Evolutionary conservation across 495 filamentous ascomycete species (phyloP), one percentile per base, ranked within the genome.

Genomic region (Mycothermus thermophilus): DNA sequence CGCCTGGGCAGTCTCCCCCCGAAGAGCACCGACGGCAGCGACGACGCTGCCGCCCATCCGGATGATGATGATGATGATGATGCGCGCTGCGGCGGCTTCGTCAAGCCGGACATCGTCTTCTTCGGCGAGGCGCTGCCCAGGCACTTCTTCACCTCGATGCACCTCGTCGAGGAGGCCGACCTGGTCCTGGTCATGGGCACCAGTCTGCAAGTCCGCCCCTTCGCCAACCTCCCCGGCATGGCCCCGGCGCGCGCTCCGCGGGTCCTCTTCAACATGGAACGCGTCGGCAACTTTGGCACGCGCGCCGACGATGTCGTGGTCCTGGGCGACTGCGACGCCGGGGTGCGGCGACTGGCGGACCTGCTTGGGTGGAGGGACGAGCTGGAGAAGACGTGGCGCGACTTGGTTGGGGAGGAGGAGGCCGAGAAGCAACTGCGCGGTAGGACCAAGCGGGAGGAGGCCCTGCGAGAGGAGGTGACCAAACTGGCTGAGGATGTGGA

Each of bases 71-170:
- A 17, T 3, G 30, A 17, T 3, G 6, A 15, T 8, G 47, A 47
- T 0, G 32, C 51, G 14, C 45, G 30, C 18, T 97, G 92, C 51
- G 63, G 72, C 14, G 88, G 87, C 0, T 55, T 93, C 5, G 84
- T 96, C 31, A 96, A 97, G 58, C 90, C 90, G 3, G 88, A 95
- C 47, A 96, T 97, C 58, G 85, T 93, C 3, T 97, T 97, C 60
- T 97, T 96, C 50, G 77, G 77, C 34, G 79, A 85, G 54, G 46
- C 58, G 16, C 60, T 97, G 18, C 92, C 90, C 0, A 52, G 54
- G 8, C 47, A 52, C 0, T 97, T 96, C 54, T 75, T 77, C 45
- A 43, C 55, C 3, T 80, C 75, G 39, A 58, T 62, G 14, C 38
- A 46, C 15, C 44, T 79, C 12, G 70, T 74, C 1, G 58, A 46